Evolutionary conservation across 2,329 filamentous ascomycete genomes (phyloP).

Genomic region (Fusarium penzigii): DNA sequence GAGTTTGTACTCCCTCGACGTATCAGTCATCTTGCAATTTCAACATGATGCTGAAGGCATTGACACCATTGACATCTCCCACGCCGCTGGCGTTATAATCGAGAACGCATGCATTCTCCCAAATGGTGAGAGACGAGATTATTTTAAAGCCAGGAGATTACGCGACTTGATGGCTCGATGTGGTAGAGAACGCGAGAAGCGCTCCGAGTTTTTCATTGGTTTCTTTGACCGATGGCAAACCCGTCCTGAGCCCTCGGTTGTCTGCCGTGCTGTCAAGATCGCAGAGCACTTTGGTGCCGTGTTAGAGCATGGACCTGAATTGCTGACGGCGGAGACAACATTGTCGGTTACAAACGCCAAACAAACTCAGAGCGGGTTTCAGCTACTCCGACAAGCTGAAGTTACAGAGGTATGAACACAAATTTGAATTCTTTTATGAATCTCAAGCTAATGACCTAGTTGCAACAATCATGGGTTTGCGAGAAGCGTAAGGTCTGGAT

Average conservation of each 20-base stretch:
- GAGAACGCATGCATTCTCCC: slow-evolving; percentile 20
- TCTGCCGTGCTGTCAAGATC: slow-evolving; percentile 19
- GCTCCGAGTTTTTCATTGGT: slow-evolving; percentile 17
- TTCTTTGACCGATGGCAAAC: slow-evolving; percentile 16
- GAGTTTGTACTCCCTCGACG: not conserved
- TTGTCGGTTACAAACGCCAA: slow-evolving; percentile 6
- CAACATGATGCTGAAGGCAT: slow-evolving; percentile 18
- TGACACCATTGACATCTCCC: slow-evolving; percentile 10
- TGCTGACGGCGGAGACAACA: slow-evolving; percentile 2
- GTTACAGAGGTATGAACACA: slow-evolving; percentile 9
- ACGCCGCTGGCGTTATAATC: slow-evolving; percentile 13
- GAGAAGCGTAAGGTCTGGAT: slow-evolving; percentile 5
- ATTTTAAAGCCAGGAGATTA: slow-evolving; percentile 14
- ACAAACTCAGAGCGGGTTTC: slow-evolving; percentile 18
- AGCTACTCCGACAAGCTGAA: slow-evolving; percentile 16
- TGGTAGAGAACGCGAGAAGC: slow-evolving; percentile 12
- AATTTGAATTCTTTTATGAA: no score
- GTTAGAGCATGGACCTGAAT: slow-evolving; percentile 17
- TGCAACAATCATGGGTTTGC: slow-evolving; percentile 16
- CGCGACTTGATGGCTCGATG: slow-evolving; percentile 15
- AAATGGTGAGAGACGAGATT: slow-evolving; percentile 15
- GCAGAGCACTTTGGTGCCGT: slow-evolving; percentile 22
- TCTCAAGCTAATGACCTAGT: slow-evolving; percentile 1
- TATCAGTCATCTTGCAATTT: slow-evolving; percentile 15
- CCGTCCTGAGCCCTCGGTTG: slow-evolving; percentile 9